Percentiles rank a stretch among this genome's conserved stretches.
phyloP scores from a whole-genome alignment of 176 grass and related monocot species.

The Oryza meridionalis region DNA sequence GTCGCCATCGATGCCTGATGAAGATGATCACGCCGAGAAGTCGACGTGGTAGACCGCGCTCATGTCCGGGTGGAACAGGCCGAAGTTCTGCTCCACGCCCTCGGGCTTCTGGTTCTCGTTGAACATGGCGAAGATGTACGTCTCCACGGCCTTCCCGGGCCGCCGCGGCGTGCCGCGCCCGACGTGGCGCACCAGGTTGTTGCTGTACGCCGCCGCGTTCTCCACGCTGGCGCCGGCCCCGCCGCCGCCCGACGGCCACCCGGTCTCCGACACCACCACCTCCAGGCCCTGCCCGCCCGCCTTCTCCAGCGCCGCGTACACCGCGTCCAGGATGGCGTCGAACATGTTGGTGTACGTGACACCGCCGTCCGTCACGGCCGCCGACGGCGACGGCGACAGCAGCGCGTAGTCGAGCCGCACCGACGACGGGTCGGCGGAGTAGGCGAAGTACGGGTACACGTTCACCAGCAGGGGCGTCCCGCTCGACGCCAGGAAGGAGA shows the following conservation, averaged over 20 bases:
- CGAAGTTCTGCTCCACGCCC: slow-evolving; percentile 81
- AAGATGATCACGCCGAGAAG: slow-evolving; percentile 43
- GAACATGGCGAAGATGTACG: slow-evolving; percentile 93
- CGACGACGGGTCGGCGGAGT: slow-evolving; percentile 48
- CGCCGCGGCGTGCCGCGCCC: slow-evolving; percentile 68
- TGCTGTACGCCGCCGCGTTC: slow-evolving; percentile 77
- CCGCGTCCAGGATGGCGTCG: slow-evolving; percentile 81
- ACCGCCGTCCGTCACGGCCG: slow-evolving; percentile 45
- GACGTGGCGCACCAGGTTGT: slow-evolving; percentile 67
- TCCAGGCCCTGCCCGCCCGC: slow-evolving; percentile 42
- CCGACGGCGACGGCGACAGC: slow-evolving; percentile 34
- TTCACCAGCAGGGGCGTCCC: slow-evolving; percentile 66
- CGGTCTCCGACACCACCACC: slow-evolving; percentile 83
- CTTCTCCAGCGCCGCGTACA: slow-evolving; percentile 75
- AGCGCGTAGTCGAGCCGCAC: slow-evolving; percentile 81
- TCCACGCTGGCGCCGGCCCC: slow-evolving; percentile 53
- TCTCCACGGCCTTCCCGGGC: slow-evolving; percentile 69
- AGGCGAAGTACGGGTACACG: slow-evolving; percentile 82
- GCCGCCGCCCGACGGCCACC: slow-evolving; percentile 88
- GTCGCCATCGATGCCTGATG: not conserved
- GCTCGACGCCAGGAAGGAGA: slow-evolving; percentile 54
- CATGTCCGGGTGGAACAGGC: slow-evolving; percentile 86
- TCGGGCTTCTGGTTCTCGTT: slow-evolving; percentile 89
- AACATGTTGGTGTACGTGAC: slow-evolving; percentile 82
- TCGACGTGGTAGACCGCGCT: slow-evolving; percentile 85